Evolutionary conservation across 148 eudicot species (phyloP).

Genomic region (Nyssa sinensis): DNA sequence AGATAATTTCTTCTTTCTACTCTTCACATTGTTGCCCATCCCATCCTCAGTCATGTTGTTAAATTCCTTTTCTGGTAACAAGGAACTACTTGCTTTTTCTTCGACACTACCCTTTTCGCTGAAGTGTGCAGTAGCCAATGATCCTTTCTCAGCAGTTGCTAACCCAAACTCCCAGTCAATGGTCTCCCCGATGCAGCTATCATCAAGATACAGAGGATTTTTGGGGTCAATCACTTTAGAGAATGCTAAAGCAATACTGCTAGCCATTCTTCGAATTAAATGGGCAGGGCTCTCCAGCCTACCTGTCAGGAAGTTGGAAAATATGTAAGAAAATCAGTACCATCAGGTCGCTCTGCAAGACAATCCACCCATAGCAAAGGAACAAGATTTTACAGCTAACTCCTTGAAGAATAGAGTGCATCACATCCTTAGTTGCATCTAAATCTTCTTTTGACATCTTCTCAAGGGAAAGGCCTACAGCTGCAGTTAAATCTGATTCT

Average conservation of each 20-base stretch:
- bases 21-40: slow-evolving; percentile 24
- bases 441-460: slow-evolving; percentile 88
- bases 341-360: not conserved
- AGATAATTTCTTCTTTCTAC: slow-evolving; percentile 39
- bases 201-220: slow-evolving; percentile 92
- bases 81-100: slow-evolving; percentile 21
- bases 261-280: slow-evolving; percentile 76
- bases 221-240: slow-evolving; percentile 87
- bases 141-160: slow-evolving; percentile 36
- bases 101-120: slow-evolving; percentile 23
- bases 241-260: slow-evolving; percentile 75
- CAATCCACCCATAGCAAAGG: slow-evolving; percentile 16
- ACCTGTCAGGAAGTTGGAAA: slow-evolving; percentile 49
- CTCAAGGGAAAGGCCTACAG: slow-evolving; percentile 80
- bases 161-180: slow-evolving; percentile 92
- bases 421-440: slow-evolving; percentile 70
- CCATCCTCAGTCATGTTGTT: slow-evolving; percentile 23
- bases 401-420: slow-evolving; percentile 90
- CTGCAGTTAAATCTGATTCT: slow-evolving; percentile 79
- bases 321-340: not conserved
- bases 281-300: slow-evolving; percentile 81
- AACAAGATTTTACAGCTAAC: slow-evolving; percentile 68
- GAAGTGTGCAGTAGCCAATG: slow-evolving; percentile 18
- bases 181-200: slow-evolving; percentile 53
- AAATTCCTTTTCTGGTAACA: slow-evolving; percentile 20